Evolutionary conservation across 2,329 filamentous ascomycete genomes (phyloP).

Genomic region (Neonectria coccinea): DNA sequence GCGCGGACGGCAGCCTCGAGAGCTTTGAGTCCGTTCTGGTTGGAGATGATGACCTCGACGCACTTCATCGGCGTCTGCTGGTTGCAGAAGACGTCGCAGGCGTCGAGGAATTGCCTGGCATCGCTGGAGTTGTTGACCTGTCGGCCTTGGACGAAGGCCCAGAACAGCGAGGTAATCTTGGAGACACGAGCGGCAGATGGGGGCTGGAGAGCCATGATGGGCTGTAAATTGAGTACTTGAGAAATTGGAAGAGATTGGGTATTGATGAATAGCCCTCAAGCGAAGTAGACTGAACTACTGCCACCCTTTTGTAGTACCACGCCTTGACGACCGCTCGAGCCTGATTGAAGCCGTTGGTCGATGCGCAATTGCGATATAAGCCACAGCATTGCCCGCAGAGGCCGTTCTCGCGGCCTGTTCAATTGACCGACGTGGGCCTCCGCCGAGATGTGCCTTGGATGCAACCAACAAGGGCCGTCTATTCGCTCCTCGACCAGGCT

Average conservation of each 20-base stretch:
- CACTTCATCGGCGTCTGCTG: constrained; percentile 37
- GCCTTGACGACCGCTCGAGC: neutral
- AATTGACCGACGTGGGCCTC: constrained; percentile 6
- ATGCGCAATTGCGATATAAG: constrained; percentile 11
- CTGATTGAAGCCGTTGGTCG: neutral
- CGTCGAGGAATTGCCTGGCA: constrained; percentile 47
- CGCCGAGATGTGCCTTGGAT: neutral
- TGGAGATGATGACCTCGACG: constrained; percentile 46
- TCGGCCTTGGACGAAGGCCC: constrained; percentile 32
- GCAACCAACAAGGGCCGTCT: neutral
- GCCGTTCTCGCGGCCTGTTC: neutral
- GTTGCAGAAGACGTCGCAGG: constrained; percentile 27
- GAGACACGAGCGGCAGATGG: constrained; percentile 22
- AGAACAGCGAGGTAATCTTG: constrained; percentile 37
- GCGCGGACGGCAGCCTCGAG: constrained; percentile 44
- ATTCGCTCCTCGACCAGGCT: constrained; percentile 35
- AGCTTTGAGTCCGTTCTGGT: constrained; percentile 35
- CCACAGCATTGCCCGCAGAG: constrained; percentile 6
- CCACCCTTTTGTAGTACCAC: neutral
- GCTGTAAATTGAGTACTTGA: neutral
- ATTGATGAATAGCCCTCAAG: neutral
- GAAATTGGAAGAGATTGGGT: neutral
- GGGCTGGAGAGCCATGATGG: constrained; percentile 25
- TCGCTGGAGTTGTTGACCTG: constrained; percentile 29
- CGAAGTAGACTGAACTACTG: neutral